Base-by-base conservation (phyloP, 2,329 filamentous ascomycete genomes). In the Trichoderma endophyticum region DNA sequence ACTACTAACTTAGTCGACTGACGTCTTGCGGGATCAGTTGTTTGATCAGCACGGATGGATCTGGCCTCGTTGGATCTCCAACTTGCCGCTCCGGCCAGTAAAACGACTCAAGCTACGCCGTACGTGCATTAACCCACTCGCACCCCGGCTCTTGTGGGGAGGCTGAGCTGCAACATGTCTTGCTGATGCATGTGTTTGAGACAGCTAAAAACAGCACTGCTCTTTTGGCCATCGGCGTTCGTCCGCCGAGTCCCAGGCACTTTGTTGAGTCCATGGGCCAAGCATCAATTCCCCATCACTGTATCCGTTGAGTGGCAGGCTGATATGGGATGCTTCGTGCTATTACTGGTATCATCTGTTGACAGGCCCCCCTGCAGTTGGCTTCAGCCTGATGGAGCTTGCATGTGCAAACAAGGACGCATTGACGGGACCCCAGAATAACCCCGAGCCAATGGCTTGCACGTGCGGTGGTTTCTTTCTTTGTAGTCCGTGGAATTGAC, bases 21-120 rank as follows among this genome's bases (percentile, higher is more conserved):
- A 60, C 57, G 57, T 60, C 30, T 60, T 60, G 57, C 57, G 56
- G 36, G 21, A 48, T 18, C 61, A 63, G 24, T 48, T 70, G 67
- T 70, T 61, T 70, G 67, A 70, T 70, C 67, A 70, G 67, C 67
- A 51, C 67, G 39, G 57, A 62, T 70, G 67, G 67, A 70, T 70
- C 67, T 70, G 54, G 36, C 57, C 67, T 70, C 67, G 34, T 54
- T 70, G 57, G 67, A 70, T 70, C 67, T 70, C 57, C 30, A 34
- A 21, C 28, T 36, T 32, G 36, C 67, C 28, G 66, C 56, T 18
- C 39, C 39, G 30, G 39, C 57, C 67, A 70, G 57, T 62, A 51
- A 36, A 30, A 62, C 9, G 26, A 43, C 36, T 61, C 26, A 51
- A 60, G 66, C 56, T 43, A 61, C 54, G 30, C 56, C 66, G 36